Base-by-base conservation (phyloP, 345 rosid genomes). In the Psidium friedrichsthalianum region DNA sequence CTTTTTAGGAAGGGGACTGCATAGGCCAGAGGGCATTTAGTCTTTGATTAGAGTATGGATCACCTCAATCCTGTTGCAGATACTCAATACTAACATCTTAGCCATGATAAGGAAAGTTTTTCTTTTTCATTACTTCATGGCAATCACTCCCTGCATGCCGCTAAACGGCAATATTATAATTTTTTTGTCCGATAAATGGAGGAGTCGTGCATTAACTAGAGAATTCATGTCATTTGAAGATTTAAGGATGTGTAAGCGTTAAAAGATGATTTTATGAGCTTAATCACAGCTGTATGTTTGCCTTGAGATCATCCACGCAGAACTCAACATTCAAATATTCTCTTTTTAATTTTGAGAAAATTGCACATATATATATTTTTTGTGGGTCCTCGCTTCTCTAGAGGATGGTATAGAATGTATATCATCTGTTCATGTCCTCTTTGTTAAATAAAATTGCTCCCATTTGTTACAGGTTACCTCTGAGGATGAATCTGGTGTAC, bases 401-500 rank as follows among this genome's bases (percentile, higher is more conserved):
- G 47, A 69, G 47, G 18, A 18, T 69, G 36, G 80, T 10, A 18
- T 69, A 0, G 80, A 32, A 18, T 69, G 10, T 69, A 18, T 69
- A 4, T 69, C 80, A 69, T 42, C 47, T 69, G 47, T 69, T 69
- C 80, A 69, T 36, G 47, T 69, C 47, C 78, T 69, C 22, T 69
- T 18, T 69, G 47, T 69, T 69, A 36, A 69, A 36, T 69, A 20
- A 69, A 16, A 69, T 69, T 69, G 25, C 40, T 69, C 3, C 59
- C 24, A 82, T 16, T 82, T 53, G 4, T 86, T 56, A 8, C 93
- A 95, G 98, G 91, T 95, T 76, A 94, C 98, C 78, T 96, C 94
- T 83, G 98, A 92, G 83, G 95, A 94, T 90, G 96, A 94, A 88
- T 90, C 94, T 89, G 95, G 95, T 87, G 93, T 94, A 89, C 90